Evolutionary conservation across 495 filamentous ascomycete species (phyloP).

Genomic region (Aspergillus cristatus): DNA sequence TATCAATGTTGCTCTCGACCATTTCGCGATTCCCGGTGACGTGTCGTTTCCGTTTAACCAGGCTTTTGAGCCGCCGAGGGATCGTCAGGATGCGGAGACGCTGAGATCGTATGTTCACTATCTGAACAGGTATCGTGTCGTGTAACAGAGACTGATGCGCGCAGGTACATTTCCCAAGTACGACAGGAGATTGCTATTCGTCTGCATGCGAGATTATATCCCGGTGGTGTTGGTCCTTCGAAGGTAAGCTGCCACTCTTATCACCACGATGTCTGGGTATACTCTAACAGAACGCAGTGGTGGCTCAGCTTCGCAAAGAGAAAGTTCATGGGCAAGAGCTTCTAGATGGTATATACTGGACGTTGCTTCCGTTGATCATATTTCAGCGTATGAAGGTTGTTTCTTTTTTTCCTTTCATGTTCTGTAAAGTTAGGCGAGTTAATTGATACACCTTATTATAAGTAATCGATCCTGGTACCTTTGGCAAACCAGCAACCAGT

Average conservation of each 20-base stretch:
- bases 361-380: conserved; percentile 22
- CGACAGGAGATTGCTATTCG: conserved; percentile 81
- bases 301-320: conserved; percentile 98
- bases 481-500: too few relatives aligned
- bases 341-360: conserved; percentile 35
- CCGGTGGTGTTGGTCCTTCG: conserved; percentile 72
- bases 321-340: conserved; percentile 96
- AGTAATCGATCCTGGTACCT: too few relatives aligned
- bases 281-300: conserved; percentile 45
- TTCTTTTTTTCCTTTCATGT: conserved; percentile 12
- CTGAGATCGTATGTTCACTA: conserved; percentile 53
- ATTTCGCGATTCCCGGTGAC: conserved; percentile 94
- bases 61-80: conserved; percentile 66
- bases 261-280: too few relatives aligned
- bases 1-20: conserved; percentile 69
- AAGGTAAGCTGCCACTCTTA: conserved; percentile 46
- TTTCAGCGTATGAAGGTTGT: conserved; percentile 26
- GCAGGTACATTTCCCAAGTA: conserved; percentile 72
- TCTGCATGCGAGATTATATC: conserved; percentile 77
- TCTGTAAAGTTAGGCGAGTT: too few relatives aligned
- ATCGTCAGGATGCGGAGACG: conserved; percentile 80
- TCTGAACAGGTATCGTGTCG: too few relatives aligned
- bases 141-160: conserved; percentile 7
- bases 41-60: conserved; percentile 89
- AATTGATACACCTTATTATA: too few relatives aligned